phyloP scores from a whole-genome alignment of 176 grass and related monocot species.

The Lolium multiflorum region DNA sequence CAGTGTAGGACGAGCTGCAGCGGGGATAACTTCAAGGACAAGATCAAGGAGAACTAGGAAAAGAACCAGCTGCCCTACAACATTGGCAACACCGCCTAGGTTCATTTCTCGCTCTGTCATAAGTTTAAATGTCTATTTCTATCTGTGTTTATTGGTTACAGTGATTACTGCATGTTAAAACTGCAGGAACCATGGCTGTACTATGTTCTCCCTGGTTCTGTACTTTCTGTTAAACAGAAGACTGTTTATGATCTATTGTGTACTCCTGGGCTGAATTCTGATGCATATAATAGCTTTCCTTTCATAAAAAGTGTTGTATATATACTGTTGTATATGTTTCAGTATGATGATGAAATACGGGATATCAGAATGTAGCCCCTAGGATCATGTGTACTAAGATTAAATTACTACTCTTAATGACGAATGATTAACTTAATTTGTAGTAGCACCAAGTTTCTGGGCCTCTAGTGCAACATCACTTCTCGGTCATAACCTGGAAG shows the following conservation, averaged over 20 bases:
- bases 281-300: too few relatives aligned
- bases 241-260: too few relatives aligned
- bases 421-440: not conserved
- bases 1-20: conserved; percentile 69
- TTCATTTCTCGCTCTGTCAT: not conserved
- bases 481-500: too few relatives aligned
- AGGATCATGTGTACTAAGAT: not conserved
- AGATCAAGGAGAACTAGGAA: conserved; percentile 81
- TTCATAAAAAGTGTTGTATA: too few relatives aligned
- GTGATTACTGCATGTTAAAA: too few relatives aligned
- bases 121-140: too few relatives aligned
- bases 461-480: not conserved
- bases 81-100: conserved; percentile 84
- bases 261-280: too few relatives aligned
- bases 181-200: too few relatives aligned
- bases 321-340: too few relatives aligned
- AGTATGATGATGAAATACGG: not conserved
- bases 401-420: not conserved
- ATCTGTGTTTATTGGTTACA: too few relatives aligned
- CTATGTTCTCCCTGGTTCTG: too few relatives aligned
- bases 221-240: too few relatives aligned
- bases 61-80: conserved; percentile 88
- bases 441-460: conserved; percentile 20
- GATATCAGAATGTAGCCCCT: not conserved
- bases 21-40: conserved; percentile 70